Base-by-base conservation (phyloP, 345 rosid genomes). In the Gossypium herbaceum region DNA sequence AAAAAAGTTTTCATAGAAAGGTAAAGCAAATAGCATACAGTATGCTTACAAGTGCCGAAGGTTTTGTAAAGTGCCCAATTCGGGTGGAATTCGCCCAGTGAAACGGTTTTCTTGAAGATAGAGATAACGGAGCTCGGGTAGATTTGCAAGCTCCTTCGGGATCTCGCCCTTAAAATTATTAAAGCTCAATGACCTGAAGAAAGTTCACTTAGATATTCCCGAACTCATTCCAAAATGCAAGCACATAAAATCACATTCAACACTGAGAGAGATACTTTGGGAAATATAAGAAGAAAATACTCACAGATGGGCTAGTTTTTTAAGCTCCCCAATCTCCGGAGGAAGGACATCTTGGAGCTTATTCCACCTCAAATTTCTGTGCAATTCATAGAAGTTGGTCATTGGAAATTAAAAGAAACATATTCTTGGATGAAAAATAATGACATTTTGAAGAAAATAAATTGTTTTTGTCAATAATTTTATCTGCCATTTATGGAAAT, bases 61-160 rank as follows among this genome's bases (percentile, higher is more conserved):
- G 75, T 92, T 87, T 79, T 86, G 95, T 34, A 94, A 76, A 2
- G 82, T 86, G 70, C 97, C 94, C 72, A 94, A 69, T 73, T 91
- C 98, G 4, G 97, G 83, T 63, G 98, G 98, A 70, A 92, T 87
- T 74, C 97, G 80, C 71, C 98, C 98, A 41, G 79, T 68, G 77
- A 94, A 89, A 77, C 98, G 97, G 75, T 94, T 94, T 81, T 94
- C 94, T 75, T 94, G 98, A 76, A 94, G 89, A 79, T 92, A 89
- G 25, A 94, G 92, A 80, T 91, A 94, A 15, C 95, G 94, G 60
- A 92, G 98, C 85, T 90, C 92, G 0, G 97, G 96, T 75, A 94
- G 92, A 75, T 81, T 85, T 43, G 97, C 98, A 51, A 94, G 83
- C 82, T 94, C 98, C 78, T 76, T 90, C 1, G 97, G 98, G 74